phyloP scores from a whole-genome alignment of 2,329 filamentous ascomycete genomes.

The Epichloe aotearoae region DNA sequence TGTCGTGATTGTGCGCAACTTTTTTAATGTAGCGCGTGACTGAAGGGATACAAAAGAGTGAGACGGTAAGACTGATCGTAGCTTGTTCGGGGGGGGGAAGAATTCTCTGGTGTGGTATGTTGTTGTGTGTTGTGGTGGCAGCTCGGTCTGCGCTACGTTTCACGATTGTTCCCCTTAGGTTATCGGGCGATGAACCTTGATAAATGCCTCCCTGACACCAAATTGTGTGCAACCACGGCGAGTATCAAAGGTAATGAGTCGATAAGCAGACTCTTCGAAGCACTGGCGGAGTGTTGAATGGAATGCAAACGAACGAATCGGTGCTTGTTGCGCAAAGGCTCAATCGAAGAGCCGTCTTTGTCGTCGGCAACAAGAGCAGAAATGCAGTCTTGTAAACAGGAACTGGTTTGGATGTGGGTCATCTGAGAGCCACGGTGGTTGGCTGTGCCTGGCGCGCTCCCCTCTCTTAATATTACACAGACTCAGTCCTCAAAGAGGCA shows the following conservation, averaged over 20 bases:
- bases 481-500: slow-evolving; percentile 1
- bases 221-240: background rate
- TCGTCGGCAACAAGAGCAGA: background rate
- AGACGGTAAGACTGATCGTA: background rate
- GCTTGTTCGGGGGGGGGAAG: background rate
- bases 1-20: background rate
- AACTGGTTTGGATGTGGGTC: slow-evolving; percentile 4
- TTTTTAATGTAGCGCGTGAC: background rate
- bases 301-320: background rate
- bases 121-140: background rate
- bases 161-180: slow-evolving; percentile 4
- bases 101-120: background rate
- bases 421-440: background rate
- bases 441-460: background rate
- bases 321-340: background rate
- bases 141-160: slow-evolving; percentile 6
- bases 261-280: background rate
- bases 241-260: background rate
- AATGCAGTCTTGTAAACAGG: slow-evolving; percentile 4
- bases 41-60: background rate
- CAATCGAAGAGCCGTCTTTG: background rate
- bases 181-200: background rate
- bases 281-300: background rate
- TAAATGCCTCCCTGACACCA: background rate
- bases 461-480: background rate